phyloP scores from a whole-genome alignment of 1,284 basidiomycete species.

The Ganoderma leucocontextum region DNA sequence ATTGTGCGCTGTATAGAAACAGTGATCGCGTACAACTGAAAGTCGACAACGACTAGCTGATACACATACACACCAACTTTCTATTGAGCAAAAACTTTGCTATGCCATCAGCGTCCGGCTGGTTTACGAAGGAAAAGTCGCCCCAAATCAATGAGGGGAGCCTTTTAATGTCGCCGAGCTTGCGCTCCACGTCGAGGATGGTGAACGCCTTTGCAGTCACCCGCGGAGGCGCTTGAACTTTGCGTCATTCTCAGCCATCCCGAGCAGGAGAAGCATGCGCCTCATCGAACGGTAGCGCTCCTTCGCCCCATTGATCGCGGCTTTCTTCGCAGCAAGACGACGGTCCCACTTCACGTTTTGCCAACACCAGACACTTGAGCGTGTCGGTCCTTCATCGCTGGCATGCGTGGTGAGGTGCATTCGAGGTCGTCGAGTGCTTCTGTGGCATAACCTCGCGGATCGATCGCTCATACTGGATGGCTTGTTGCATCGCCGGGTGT shows the following conservation, averaged over 20 bases:
- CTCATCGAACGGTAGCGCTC: not conserved
- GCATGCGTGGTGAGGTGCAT: not conserved
- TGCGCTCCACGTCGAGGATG: not conserved
- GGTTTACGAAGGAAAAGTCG: conserved; percentile 10
- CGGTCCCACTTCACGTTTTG: not conserved
- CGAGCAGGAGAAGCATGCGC: conserved; percentile 1
- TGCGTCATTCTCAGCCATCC: not conserved
- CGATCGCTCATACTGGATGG: not conserved
- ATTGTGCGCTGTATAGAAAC: conserved; percentile 7
- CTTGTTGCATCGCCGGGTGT: not conserved
- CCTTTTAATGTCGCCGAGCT: conserved; percentile 5
- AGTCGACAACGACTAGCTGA: too few relatives aligned
- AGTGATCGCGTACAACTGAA: conserved; percentile 11
- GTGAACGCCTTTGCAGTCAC: conserved; percentile 4
- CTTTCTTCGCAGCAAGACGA: not conserved
- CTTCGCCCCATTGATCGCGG: not conserved
- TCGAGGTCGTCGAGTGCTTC: not conserved
- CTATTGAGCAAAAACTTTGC: too few relatives aligned
- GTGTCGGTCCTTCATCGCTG: not conserved
- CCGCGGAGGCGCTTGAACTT: not conserved
- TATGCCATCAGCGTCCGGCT: too few relatives aligned
- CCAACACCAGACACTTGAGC: not conserved
- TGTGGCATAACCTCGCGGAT: not conserved
- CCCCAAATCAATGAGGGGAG: conserved; percentile 26
- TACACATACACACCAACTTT: too few relatives aligned